Conservation (phyloP, 2,329 filamentous ascomycete genomes). For the Trichoderma guizhouense region DNA sequence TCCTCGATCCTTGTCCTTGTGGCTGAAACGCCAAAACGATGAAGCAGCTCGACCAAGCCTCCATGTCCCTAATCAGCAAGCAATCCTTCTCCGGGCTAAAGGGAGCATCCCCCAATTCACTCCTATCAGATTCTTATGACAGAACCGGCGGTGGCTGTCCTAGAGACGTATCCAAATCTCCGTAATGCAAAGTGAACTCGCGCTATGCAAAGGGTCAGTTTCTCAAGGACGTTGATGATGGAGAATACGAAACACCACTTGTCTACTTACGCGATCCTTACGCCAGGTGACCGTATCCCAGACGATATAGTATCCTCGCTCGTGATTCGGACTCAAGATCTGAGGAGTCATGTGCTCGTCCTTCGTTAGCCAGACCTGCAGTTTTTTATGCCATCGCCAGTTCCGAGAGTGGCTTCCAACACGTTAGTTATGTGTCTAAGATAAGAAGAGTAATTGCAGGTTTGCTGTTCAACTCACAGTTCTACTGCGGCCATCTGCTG, state of each 20-base stretch:
- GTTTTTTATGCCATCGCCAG: conserved; percentile 67
- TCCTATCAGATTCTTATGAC: conserved; percentile 23
- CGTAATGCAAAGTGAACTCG: conserved; percentile 59
- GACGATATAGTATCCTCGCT: conserved; percentile 64
- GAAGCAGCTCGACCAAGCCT: conserved; percentile 19
- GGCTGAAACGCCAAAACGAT: conserved; percentile 32
- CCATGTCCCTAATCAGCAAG: conserved; percentile 20
- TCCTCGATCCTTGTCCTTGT: conserved; percentile 28
- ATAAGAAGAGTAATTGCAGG: background rate
- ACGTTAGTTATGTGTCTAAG: conserved; percentile 1
- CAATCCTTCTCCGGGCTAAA: conserved; percentile 18
- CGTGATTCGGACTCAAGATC: conserved; percentile 54
- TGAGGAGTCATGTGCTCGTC: conserved; percentile 64
- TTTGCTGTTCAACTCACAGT: conserved; percentile 45
- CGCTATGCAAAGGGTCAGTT: conserved; percentile 40
- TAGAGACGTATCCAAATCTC: conserved; percentile 54
- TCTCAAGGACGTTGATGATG: background rate
- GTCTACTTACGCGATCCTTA: conserved; percentile 56
- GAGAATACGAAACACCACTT: background rate
- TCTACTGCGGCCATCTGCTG: conserved; percentile 62
- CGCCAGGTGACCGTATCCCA: conserved; percentile 62
- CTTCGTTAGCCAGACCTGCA: conserved; percentile 65
- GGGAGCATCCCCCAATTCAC: conserved; percentile 1
- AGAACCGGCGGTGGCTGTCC: conserved; percentile 32
- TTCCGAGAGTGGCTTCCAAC: conserved; percentile 57